Evolutionary conservation across 768 basidiomycete species (phyloP).

Genomic region (Hortiboletus campestris): DNA sequence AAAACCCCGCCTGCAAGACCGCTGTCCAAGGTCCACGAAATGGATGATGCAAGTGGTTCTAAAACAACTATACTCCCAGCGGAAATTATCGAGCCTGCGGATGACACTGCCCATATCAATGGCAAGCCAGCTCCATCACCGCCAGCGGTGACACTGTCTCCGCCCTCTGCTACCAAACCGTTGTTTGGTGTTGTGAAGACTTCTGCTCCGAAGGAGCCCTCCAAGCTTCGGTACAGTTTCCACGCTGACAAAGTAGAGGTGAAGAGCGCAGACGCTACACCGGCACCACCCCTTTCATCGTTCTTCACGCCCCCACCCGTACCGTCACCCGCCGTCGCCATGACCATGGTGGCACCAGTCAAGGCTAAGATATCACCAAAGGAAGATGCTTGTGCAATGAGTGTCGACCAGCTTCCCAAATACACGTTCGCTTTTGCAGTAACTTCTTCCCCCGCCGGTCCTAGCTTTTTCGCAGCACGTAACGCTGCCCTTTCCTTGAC

Average conservation of each 20-base stretch:
- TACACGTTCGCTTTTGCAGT: conserved; percentile 29
- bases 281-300: conserved; percentile 9
- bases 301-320: conserved; percentile 32
- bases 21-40: conserved; percentile 26
- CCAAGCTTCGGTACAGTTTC: conserved; percentile 73
- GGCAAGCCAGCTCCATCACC: conserved; percentile 9
- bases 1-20: conserved; percentile 36
- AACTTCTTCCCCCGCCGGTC: conserved; percentile 14
- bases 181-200: conserved; percentile 39
- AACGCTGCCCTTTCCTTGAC: conserved; percentile 41
- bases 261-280: conserved; percentile 12
- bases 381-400: conserved; percentile 30
- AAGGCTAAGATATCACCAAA: conserved; percentile 27
- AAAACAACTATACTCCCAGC: conserved; percentile 29
- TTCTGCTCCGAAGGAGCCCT: conserved; percentile 70
- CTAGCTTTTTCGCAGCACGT: conserved; percentile 24
- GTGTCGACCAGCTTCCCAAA: conserved; percentile 33
- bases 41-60: conserved; percentile 31
- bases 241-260: conserved; percentile 51
- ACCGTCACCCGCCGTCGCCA: neutral
- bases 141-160: conserved; percentile 13
- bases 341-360: conserved; percentile 7
- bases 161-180: conserved; percentile 22
- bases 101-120: conserved; percentile 20
- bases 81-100: conserved; percentile 41